Conservation (phyloP, 2,329 filamentous ascomycete species). For the Fusarium algeriense region DNA sequence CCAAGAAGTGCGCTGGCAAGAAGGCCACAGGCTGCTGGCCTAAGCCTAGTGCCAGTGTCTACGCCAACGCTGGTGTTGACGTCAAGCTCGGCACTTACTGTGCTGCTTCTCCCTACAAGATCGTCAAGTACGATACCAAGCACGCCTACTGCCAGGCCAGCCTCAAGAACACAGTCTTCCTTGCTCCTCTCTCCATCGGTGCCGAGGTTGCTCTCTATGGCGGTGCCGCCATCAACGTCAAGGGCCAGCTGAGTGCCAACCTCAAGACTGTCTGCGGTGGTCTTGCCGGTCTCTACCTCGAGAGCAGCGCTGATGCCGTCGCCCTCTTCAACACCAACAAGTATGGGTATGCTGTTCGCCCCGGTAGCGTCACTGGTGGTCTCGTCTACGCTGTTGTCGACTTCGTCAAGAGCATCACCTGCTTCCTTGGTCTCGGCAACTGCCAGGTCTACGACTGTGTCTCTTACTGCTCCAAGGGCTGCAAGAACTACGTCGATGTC, state of each 20-base stretch:
- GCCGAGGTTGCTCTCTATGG: constrained; percentile 46
- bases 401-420: constrained; percentile 43
- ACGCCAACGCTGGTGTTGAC: constrained; percentile 36
- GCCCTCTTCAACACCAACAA: constrained; percentile 54
- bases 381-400: constrained; percentile 45
- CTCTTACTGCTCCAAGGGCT: constrained; percentile 54
- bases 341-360: constrained; percentile 48
- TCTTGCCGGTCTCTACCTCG: constrained; percentile 52
- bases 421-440: constrained; percentile 49
- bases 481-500: constrained; percentile 55
- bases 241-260: constrained; percentile 45
- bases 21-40: constrained; percentile 51
- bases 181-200: constrained; percentile 47
- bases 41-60: constrained; percentile 46
- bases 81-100: constrained; percentile 51
- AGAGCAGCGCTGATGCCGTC: constrained; percentile 49
- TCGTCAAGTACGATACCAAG: constrained; percentile 50
- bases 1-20: constrained; percentile 47
- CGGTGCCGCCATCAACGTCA: constrained; percentile 44
- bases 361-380: constrained; percentile 45
- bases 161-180: constrained; percentile 52
- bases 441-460: constrained; percentile 55
- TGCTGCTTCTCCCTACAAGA: constrained; percentile 52
- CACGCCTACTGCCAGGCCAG: constrained; percentile 55
- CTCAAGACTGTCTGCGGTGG: constrained; percentile 52